Evolutionary conservation across 2,329 filamentous ascomycete species (phyloP).

Genomic region (Phyllosticta citriasiana): DNA sequence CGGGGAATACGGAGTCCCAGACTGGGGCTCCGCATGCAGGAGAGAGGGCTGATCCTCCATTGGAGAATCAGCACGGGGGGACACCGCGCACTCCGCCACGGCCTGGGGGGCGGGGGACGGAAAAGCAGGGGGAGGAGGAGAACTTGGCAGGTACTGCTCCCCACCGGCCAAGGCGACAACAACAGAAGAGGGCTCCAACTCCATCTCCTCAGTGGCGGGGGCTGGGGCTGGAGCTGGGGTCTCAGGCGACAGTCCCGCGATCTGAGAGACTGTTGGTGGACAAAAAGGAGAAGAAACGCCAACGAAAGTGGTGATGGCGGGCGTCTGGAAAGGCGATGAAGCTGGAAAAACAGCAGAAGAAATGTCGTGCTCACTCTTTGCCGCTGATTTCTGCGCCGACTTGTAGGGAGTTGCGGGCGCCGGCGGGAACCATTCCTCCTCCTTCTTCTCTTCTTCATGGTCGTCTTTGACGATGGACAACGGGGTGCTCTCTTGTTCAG

Average conservation of each 20-base stretch:
- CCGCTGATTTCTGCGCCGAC: not conserved
- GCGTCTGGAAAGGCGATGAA: not conserved
- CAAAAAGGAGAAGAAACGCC: not conserved
- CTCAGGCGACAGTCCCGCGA: too few relatives aligned
- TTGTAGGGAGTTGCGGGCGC: not conserved
- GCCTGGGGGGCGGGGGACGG: not conserved
- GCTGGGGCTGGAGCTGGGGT: too few relatives aligned
- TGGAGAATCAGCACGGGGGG: not conserved
- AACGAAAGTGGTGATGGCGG: not conserved
- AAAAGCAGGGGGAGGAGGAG: not conserved
- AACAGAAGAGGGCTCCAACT: too few relatives aligned
- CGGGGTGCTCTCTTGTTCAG: conserved; percentile 2
- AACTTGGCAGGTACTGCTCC: too few relatives aligned
- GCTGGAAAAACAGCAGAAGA: not conserved
- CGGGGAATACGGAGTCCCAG: too few relatives aligned
- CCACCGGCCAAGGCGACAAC: too few relatives aligned
- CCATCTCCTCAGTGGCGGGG: too few relatives aligned
- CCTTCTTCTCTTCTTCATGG: not conserved
- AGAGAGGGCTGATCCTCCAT: not conserved
- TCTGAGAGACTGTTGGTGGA: not conserved
- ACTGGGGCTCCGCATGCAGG: too few relatives aligned
- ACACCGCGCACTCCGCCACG: too few relatives aligned
- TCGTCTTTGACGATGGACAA: conserved; percentile 1
- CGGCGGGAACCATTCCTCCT: conserved; percentile 2
- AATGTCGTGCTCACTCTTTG: not conserved